Evolutionary conservation across 1,284 basidiomycete species (phyloP).

Genomic region (Veloboletus limbatus): DNA sequence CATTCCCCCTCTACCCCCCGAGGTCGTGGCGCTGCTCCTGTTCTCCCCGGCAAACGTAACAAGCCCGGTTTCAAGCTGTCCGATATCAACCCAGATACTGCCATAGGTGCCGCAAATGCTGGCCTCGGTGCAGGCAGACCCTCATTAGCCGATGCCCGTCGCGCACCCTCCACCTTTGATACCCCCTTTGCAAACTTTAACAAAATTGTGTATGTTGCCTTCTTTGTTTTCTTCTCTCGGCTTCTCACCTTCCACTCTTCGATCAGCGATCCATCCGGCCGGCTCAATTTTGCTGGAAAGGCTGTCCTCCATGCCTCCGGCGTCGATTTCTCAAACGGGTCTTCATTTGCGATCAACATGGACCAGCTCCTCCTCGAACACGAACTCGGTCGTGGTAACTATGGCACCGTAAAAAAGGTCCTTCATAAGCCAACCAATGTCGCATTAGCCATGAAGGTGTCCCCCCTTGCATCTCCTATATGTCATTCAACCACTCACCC

Average conservation of each 20-base stretch:
- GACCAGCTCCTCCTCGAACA: slow-evolving; percentile 88
- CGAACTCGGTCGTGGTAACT: slow-evolving; percentile 94
- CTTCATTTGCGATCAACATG: slow-evolving; percentile 96
- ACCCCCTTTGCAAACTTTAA: slow-evolving; percentile 92
- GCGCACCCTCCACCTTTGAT: slow-evolving; percentile 48
- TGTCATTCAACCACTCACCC: slow-evolving; percentile 9
- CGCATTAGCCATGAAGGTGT: slow-evolving; percentile 98
- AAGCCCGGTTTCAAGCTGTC: slow-evolving; percentile 60
- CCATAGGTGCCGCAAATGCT: slow-evolving; percentile 56
- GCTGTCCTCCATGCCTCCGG: slow-evolving; percentile 90
- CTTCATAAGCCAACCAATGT: slow-evolving; percentile 93
- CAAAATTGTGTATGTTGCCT: slow-evolving; percentile 81
- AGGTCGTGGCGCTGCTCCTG: slow-evolving; percentile 31
- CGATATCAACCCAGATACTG: slow-evolving; percentile 51
- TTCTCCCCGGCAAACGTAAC: slow-evolving; percentile 51
- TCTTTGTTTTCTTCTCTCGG: slow-evolving; percentile 2
- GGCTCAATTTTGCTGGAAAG: slow-evolving; percentile 91
- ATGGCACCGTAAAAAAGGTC: slow-evolving; percentile 96
- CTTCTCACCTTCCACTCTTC: slow-evolving; percentile 5
- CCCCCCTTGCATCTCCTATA: slow-evolving; percentile 6
- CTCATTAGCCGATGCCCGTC: slow-evolving; percentile 41
- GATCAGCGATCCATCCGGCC: slow-evolving; percentile 86
- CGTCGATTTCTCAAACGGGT: slow-evolving; percentile 93
- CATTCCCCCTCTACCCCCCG: slow-evolving; percentile 32
- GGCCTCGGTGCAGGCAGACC: slow-evolving; percentile 70